Evolutionary conservation across 805 yeast genomes (phyloP), one percentile per base, ranked within the genome.

Genomic region (Ogataea neopini): DNA sequence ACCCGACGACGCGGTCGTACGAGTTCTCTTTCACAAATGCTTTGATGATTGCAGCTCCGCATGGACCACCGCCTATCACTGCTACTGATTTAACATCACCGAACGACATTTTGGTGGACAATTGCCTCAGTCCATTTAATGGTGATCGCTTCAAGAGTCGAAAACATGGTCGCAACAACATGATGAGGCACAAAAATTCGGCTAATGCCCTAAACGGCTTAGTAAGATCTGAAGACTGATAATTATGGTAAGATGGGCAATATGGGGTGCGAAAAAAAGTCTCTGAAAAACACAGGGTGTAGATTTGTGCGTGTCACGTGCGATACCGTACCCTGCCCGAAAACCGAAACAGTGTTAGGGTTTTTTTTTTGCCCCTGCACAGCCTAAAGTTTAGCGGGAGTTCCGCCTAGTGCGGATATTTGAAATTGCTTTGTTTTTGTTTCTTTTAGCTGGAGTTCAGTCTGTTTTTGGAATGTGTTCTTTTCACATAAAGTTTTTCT

Each of bases 41-140:
- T 52, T 82, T 80, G 0, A 87, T 81, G 4, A 77, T 70, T 0
- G 83, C 87, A 11, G 84, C 69, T 0, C 92, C 95, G 33, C 80
- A 74, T 0, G 94, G 91, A 0, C 96, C 96, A 2, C 80, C 90
- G 2, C 96, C 96, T 15, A 88, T 74, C 8, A 88, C 77, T 0
- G 89, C 90, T 4, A 86, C 71, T n/a, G 54, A 46, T 37, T 44
- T 44, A 23, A 52, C 48, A 10, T 44, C 37, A 11, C 53, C 54
- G 2, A 54, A 19, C 14, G 48, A 43, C 54, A 54, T 51, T 15
- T 17, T 11, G 29, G 4, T n/a, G 22, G 41, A 38, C 15, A 22
- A 17, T 4, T 15, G 9, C 8, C 34, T 30, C 15, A 15, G 10
- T 14, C 17, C 17, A n/a, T n/a, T 30, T 15, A 7, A 9, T 9